phyloP scores from a whole-genome alignment of 495 filamentous ascomycete species.

The Podospora anserina region DNA sequence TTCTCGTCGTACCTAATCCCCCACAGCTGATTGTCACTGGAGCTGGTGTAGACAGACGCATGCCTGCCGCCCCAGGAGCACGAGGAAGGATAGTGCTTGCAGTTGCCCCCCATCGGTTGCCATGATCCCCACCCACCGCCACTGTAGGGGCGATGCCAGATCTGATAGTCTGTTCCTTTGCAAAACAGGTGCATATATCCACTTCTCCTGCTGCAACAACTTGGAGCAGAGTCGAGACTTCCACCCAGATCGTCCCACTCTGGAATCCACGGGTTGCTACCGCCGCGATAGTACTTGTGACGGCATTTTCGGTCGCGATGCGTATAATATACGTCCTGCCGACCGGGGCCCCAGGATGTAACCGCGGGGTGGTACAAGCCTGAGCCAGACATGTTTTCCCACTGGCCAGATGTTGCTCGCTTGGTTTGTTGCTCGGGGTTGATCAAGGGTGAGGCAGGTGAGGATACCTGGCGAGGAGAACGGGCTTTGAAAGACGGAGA shows the following conservation, averaged over 20 bases:
- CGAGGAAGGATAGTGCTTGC: constrained; percentile 20
- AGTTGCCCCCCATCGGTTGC: constrained; percentile 23
- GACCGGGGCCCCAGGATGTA: constrained; percentile 19
- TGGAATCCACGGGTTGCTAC: constrained; percentile 9
- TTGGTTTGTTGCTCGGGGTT: neutral
- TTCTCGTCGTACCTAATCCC: constrained; percentile 17
- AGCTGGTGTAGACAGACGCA: constrained; percentile 19
- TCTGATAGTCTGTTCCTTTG: constrained; percentile 27
- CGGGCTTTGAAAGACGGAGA: neutral
- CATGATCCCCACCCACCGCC: constrained; percentile 13
- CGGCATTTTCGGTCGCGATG: constrained; percentile 19
- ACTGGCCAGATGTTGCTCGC: constrained; percentile 21
- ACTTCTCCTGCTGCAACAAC: constrained; percentile 22
- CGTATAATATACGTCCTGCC: constrained; percentile 23
- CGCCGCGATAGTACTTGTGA: constrained; percentile 14
- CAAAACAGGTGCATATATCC: constrained; percentile 22
- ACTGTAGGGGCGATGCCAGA: constrained; percentile 22
- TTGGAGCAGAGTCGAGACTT: constrained; percentile 18
- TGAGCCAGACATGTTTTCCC: constrained; percentile 23
- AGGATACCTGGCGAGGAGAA: neutral
- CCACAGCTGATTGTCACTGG: constrained; percentile 22
- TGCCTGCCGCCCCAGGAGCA: constrained; percentile 21
- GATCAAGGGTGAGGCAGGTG: neutral
- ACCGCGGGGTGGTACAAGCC: constrained; percentile 17
- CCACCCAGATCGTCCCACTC: constrained; percentile 26